These are phyloP conservation scores for Lenwebbia sp. DNA, from an alignment of 345 rosid genomes.

Conservation along the genomic window DNA sequence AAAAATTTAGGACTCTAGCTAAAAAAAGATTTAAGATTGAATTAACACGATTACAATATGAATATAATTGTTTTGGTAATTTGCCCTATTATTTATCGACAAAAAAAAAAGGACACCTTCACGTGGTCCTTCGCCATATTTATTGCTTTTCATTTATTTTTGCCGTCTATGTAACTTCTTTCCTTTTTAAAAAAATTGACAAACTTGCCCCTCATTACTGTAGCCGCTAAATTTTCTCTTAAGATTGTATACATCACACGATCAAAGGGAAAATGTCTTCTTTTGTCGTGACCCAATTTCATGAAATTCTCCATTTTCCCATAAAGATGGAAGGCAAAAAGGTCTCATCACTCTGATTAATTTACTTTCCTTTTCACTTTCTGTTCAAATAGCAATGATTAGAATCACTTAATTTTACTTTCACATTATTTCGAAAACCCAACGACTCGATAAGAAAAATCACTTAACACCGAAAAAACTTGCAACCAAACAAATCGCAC, in stretches of 20 bases:
- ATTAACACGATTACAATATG: no score
- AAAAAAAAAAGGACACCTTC: no score
- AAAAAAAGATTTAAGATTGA: no score
- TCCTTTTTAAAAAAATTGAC: background rate
- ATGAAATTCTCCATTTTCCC: background rate
- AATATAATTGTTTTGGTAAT: no score
- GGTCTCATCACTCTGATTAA: background rate
- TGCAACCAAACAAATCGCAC: background rate
- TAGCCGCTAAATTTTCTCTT: background rate
- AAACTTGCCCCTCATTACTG: background rate
- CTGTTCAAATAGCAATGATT: background rate
- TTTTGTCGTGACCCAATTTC: background rate
- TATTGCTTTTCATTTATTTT: background rate
- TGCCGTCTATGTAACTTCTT: background rate
- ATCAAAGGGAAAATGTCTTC: background rate
- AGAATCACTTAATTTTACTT: no score
- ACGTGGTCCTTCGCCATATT: background rate
- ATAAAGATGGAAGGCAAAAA: background rate
- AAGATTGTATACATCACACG: background rate
- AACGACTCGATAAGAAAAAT: background rate
- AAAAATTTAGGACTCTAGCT: no score
- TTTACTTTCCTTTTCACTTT: background rate
- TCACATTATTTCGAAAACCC: rapidly evolving
- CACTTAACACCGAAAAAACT: no score
- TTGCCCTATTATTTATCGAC: no score